Evolutionary conservation across 345 rosid species (phyloP).

Genomic region (Murraya koenigii): DNA sequence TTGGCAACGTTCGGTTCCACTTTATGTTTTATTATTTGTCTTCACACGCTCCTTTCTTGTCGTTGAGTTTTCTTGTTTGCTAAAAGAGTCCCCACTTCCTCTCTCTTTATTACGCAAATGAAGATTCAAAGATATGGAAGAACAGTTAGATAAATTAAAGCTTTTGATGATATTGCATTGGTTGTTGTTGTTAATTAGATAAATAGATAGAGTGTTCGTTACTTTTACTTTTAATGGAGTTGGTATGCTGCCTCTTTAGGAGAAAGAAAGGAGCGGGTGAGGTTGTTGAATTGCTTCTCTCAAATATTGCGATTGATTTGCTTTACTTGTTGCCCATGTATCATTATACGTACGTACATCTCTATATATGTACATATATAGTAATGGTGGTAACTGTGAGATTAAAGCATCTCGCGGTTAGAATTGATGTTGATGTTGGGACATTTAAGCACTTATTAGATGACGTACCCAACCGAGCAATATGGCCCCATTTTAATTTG

Average conservation of each 20-base stretch:
- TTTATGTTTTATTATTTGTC: constrained; percentile 19
- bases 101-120: background rate
- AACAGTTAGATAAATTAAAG: background rate
- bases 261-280: constrained; percentile 36
- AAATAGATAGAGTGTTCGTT: constrained; percentile 18
- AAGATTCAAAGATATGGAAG: background rate
- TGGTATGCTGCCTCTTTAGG: constrained; percentile 39
- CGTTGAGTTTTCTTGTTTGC: constrained; percentile 1
- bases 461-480: too few relatives aligned
- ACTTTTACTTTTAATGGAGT: constrained; percentile 42
- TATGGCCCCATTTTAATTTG: too few relatives aligned
- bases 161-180: constrained; percentile 1
- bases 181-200: background rate
- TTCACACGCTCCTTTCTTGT: constrained; percentile 32
- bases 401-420: too few relatives aligned
- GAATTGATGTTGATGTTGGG: too few relatives aligned
- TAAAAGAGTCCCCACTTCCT: constrained; percentile 28
- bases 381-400: too few relatives aligned
- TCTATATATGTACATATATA: background rate
- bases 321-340: background rate
- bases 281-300: too few relatives aligned
- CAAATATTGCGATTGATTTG: too few relatives aligned
- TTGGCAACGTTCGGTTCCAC: background rate
- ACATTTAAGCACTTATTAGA: too few relatives aligned
- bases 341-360: background rate